Conservation (phyloP, 2,329 filamentous ascomycete species). For the Neurospora sp. region DNA sequence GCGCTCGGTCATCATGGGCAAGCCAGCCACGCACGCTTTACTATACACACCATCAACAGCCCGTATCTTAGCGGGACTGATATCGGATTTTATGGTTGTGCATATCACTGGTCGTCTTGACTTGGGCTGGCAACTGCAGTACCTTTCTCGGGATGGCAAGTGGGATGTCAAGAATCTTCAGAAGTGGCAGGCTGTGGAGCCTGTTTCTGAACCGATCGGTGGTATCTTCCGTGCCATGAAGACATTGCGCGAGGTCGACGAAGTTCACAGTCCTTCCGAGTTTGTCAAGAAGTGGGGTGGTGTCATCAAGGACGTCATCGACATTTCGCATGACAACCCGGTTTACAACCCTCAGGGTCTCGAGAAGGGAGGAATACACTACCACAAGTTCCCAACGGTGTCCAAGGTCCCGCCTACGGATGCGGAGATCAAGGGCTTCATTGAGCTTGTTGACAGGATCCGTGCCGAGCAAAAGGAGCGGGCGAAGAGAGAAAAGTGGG, state of each 20-base stretch:
- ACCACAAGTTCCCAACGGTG: conserved; percentile 84
- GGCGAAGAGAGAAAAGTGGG: conserved; percentile 31
- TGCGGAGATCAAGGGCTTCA: conserved; percentile 43
- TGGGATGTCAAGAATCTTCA: conserved; percentile 96
- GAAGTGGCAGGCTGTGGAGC: conserved; percentile 76
- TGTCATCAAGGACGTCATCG: conserved; percentile 66
- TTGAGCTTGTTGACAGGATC: conserved; percentile 48
- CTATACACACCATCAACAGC: conserved; percentile 70
- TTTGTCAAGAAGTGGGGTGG: conserved; percentile 61
- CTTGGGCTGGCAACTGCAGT: conserved; percentile 82
- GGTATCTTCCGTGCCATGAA: conserved; percentile 83
- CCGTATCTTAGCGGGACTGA: conserved; percentile 66
- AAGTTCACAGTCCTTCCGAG: conserved; percentile 62
- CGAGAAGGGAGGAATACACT: conserved; percentile 55
- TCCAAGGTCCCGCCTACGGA: conserved; percentile 74
- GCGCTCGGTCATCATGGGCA: conserved; percentile 59
- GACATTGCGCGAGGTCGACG: conserved; percentile 82
- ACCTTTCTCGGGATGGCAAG: conserved; percentile 81
- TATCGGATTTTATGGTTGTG: conserved; percentile 69
- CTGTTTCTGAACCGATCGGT: conserved; percentile 70
- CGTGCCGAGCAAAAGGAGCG: conserved; percentile 42
- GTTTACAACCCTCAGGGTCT: conserved; percentile 74
- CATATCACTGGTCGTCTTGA: conserved; percentile 70
- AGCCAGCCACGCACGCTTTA: conserved; percentile 73
- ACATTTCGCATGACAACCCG: conserved; percentile 84